These are phyloP conservation scores for Lanmaoa rubissima DNA, from an alignment of 768 basidiomycete species.

Conservation along the genomic window DNA sequence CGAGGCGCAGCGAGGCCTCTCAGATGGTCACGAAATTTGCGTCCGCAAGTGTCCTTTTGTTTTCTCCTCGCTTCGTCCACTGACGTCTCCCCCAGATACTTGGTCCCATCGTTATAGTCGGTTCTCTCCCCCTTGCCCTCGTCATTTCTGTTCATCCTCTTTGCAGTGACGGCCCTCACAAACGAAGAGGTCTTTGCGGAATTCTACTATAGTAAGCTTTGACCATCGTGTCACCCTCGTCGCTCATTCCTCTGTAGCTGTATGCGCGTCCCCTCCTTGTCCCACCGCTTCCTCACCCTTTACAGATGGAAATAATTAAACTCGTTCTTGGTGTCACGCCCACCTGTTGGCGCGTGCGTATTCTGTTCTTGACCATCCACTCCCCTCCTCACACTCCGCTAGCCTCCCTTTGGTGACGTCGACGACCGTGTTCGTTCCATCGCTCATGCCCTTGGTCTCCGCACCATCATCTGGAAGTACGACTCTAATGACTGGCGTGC, in stretches of 20 bases:
- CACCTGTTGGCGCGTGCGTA: conserved; percentile 56
- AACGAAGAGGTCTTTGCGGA: conserved; percentile 75
- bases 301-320: conserved; percentile 52
- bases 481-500: conserved; percentile 76
- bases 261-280: conserved; percentile 5
- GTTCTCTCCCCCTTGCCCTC: conserved; percentile 5
- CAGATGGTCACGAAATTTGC: conserved; percentile 61
- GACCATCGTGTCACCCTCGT: neutral
- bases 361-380: neutral
- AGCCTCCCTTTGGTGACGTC: conserved; percentile 67
- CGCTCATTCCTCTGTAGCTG: conserved; percentile 21
- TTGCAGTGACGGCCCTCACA: conserved; percentile 52
- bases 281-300: neutral
- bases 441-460: conserved; percentile 61
- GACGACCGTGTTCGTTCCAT: conserved; percentile 78
- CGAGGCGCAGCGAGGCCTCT: conserved; percentile 51
- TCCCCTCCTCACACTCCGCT: neutral
- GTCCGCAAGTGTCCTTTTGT: conserved; percentile 45
- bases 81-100: conserved; percentile 21
- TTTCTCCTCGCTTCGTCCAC: too few relatives aligned
- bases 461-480: conserved; percentile 71
- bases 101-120: conserved; percentile 46
- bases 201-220: conserved; percentile 62
- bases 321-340: conserved; percentile 55
- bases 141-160: neutral